Conservation (phyloP, 192 early-diverging fungal species). For the Phycomyces blakesleeanus region DNA sequence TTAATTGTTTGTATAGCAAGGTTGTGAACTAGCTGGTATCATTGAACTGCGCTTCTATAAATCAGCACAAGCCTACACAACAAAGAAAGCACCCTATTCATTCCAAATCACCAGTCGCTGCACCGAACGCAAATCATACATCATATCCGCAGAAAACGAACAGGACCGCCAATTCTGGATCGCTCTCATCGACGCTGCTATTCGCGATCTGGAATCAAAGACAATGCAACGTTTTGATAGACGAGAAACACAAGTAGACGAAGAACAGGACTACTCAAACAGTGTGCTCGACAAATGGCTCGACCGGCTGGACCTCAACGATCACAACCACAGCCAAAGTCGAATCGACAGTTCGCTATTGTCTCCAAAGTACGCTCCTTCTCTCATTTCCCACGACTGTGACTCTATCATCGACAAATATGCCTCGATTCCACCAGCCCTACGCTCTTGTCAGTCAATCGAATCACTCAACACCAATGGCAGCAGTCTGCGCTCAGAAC, state of each 20-base stretch:
- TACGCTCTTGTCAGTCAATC: not conserved
- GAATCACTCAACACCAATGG: not conserved
- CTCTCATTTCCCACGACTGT: not conserved
- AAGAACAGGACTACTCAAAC: too few species aligned
- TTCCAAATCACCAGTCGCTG: constrained; percentile 7
- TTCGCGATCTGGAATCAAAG: too few species aligned
- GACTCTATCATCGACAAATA: not conserved
- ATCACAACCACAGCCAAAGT: not conserved
- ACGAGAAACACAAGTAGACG: too few species aligned
- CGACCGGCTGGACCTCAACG: constrained; percentile 16
- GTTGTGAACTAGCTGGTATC: constrained; percentile 4
- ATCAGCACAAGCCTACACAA: not conserved
- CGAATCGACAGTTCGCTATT: not conserved
- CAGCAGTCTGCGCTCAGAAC: too few species aligned
- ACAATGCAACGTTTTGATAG: too few species aligned
- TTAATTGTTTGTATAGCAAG: constrained; percentile 12
- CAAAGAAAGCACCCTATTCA: not conserved
- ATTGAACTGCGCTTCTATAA: constrained; percentile 11
- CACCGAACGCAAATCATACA: not conserved
- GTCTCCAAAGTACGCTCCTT: not conserved
- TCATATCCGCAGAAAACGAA: constrained; percentile 1
- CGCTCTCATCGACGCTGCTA: not conserved
- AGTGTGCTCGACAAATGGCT: constrained; percentile 25
- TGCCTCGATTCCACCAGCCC: not conserved
- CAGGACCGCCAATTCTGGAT: not conserved